phyloP scores from a whole-genome alignment of 169 alveolate genomes.

The Cyclospora cayetanensis region DNA sequence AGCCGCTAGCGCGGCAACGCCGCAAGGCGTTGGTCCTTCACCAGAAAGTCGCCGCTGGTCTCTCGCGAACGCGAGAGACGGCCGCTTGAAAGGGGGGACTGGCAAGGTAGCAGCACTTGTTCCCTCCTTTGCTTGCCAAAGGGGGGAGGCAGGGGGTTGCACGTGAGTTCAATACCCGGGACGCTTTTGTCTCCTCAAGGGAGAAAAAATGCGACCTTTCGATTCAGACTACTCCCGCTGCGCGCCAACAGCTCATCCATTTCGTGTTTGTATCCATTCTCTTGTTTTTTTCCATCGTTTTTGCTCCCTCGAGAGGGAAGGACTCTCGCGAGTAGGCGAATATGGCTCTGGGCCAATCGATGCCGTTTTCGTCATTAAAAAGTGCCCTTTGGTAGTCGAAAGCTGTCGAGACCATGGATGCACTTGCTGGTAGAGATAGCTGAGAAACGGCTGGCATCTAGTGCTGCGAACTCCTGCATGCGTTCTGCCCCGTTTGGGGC shows the following conservation, averaged over 20 bases:
- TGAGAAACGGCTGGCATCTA: too few relatives aligned
- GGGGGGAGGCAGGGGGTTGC: neutral
- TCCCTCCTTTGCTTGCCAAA: neutral
- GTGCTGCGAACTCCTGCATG: too few relatives aligned
- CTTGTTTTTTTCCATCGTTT: neutral
- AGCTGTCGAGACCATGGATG: too few relatives aligned
- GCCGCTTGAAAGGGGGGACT: constrained; percentile 7
- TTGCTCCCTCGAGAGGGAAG: too few relatives aligned
- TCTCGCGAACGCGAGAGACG: neutral
- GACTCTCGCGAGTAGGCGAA: too few relatives aligned
- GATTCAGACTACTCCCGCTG: constrained; percentile 25
- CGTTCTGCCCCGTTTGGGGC: too few relatives aligned
- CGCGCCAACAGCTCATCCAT: neutral
- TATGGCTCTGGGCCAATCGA: too few relatives aligned
- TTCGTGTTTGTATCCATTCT: too few relatives aligned
- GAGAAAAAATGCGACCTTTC: neutral
- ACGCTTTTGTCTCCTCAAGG: neutral
- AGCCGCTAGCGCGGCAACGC: constrained; percentile 19
- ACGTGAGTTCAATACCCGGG: constrained; percentile 20
- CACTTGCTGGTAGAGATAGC: too few relatives aligned
- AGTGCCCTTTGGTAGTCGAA: too few relatives aligned
- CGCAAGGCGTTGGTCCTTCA: neutral
- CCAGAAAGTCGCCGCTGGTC: constrained; percentile 10
- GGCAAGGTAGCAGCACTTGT: constrained; percentile 5
- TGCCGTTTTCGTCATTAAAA: too few relatives aligned